Conservation (phyloP, 106 monocot genomes). For the Amphibolis antarctica region DNA sequence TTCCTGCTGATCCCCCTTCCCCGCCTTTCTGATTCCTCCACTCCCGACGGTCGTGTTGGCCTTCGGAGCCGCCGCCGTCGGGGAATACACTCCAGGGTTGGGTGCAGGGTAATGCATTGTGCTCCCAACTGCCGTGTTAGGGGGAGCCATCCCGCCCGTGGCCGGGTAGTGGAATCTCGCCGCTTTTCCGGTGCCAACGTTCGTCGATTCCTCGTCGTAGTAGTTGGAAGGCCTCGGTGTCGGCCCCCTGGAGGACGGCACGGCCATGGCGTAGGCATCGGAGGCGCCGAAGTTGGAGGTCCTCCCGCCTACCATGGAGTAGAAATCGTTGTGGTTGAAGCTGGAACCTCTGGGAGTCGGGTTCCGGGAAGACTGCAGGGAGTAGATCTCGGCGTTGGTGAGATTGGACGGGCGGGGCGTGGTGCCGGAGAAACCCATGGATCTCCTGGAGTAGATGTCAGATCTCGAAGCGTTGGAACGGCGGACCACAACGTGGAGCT, state of each 20-base stretch:
- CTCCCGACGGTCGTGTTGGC: conserved; percentile 2
- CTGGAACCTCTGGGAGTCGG: neutral
- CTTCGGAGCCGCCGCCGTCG: conserved; percentile 3
- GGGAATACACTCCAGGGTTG: conserved; percentile 21
- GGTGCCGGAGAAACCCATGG: conserved; percentile 1
- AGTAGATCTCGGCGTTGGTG: conserved; percentile 20
- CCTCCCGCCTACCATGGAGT: conserved; percentile 5
- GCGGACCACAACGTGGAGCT: conserved; percentile 3
- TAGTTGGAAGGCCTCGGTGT: too few relatives aligned
- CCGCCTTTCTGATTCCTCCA: conserved; percentile 2
- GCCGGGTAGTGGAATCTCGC: conserved; percentile 13
- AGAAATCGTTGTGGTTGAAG: conserved; percentile 6
- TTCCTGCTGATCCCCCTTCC: neutral
- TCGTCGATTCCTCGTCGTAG: conserved; percentile 33
- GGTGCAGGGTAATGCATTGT: conserved; percentile 9
- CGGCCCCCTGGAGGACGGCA: too few relatives aligned
- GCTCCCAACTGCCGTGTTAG: neutral
- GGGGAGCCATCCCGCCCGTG: neutral
- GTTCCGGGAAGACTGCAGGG: too few relatives aligned
- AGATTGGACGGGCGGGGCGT: conserved; percentile 18
- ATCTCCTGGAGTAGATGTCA: conserved; percentile 7
- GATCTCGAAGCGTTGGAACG: conserved; percentile 16
- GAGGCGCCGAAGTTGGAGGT: conserved; percentile 19
- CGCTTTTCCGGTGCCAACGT: neutral
- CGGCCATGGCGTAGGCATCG: conserved; percentile 6